Conservation (phyloP, 805 yeast genomes). For the Candida andamanensis region DNA sequence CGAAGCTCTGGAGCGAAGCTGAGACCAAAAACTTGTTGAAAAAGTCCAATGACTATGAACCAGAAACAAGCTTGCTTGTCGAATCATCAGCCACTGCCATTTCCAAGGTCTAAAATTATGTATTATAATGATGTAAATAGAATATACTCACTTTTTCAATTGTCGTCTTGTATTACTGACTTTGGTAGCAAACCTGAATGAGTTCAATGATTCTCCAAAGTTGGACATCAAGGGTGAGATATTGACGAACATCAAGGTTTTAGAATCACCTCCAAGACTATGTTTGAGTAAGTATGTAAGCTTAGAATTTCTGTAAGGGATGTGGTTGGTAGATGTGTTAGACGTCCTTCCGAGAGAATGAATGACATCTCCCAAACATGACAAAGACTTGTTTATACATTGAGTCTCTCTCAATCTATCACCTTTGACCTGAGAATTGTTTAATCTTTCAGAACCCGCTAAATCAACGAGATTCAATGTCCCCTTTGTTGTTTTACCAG, state of each 20-base stretch:
- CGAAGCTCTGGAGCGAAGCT: slow-evolving; percentile 24
- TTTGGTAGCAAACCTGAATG: slow-evolving; percentile 84
- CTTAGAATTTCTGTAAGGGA: slow-evolving; percentile 68
- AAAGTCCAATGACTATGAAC: slow-evolving; percentile 24
- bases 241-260: slow-evolving; percentile 90
- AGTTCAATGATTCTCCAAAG: slow-evolving; percentile 73
- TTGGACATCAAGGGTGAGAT: slow-evolving; percentile 63
- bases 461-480: slow-evolving; percentile 77
- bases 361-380: slow-evolving; percentile 88
- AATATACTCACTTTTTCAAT: slow-evolving; percentile 2
- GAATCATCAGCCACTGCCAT: slow-evolving; percentile 1
- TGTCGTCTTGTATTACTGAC: slow-evolving; percentile 51
- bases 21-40: slow-evolving; percentile 20
- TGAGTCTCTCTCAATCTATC: slow-evolving; percentile 82
- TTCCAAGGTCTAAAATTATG: neutral
- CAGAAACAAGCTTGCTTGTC: slow-evolving; percentile 22
- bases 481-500: slow-evolving; percentile 50
- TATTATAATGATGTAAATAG: slow-evolving; percentile 6
- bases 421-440: slow-evolving; percentile 72
- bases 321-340: slow-evolving; percentile 34
- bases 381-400: slow-evolving; percentile 80
- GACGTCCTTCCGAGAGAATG: slow-evolving; percentile 48
- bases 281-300: slow-evolving; percentile 79
- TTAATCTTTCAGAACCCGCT: slow-evolving; percentile 89
- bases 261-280: slow-evolving; percentile 79